Evolutionary conservation across 345 rosid species (phyloP).

Genomic region (Firmiana major): DNA sequence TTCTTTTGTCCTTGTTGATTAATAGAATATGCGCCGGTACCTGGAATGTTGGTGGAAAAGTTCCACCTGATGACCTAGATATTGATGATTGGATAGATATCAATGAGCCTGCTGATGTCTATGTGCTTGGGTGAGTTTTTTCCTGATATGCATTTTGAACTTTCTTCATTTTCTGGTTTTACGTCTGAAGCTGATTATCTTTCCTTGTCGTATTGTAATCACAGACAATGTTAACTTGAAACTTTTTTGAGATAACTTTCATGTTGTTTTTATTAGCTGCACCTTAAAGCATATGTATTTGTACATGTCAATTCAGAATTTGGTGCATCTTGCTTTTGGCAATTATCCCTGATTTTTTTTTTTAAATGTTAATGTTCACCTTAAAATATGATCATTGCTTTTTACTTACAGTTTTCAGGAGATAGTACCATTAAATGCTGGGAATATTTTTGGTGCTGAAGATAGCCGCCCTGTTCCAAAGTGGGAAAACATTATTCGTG

Average conservation of each 20-base stretch:
- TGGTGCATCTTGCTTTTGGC: not conserved
- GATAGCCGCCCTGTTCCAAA: conserved; percentile 70
- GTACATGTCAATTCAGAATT: not conserved
- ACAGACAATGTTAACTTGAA: not conserved
- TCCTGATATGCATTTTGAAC: not conserved
- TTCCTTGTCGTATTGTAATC: not conserved
- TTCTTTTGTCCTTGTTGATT: not conserved
- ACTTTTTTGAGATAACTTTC: not conserved
- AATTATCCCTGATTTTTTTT: not conserved
- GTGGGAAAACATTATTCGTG: conserved; percentile 89
- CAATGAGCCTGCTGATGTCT: conserved; percentile 81
- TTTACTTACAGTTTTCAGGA: conserved; percentile 68
- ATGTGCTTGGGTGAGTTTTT: conserved; percentile 13
- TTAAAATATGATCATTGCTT: conserved; percentile 6
- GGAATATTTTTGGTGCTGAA: conserved; percentile 92
- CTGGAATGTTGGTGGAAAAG: conserved; percentile 91
- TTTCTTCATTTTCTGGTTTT: not conserved
- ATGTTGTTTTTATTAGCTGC: not conserved
- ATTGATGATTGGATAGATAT: conserved; percentile 82
- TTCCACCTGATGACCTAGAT: conserved; percentile 81
- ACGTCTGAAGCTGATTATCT: not conserved
- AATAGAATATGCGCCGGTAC: conserved; percentile 71
- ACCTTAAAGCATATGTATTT: not conserved
- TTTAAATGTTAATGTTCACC: not conserved
- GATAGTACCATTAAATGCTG: conserved; percentile 90